Percentiles rank a stretch among this genome's conserved stretches.
Evolutionary conservation across 2,329 filamentous ascomycete genomes (phyloP).

Genomic region (Stagonosporopsis chrysanthemi): DNA sequence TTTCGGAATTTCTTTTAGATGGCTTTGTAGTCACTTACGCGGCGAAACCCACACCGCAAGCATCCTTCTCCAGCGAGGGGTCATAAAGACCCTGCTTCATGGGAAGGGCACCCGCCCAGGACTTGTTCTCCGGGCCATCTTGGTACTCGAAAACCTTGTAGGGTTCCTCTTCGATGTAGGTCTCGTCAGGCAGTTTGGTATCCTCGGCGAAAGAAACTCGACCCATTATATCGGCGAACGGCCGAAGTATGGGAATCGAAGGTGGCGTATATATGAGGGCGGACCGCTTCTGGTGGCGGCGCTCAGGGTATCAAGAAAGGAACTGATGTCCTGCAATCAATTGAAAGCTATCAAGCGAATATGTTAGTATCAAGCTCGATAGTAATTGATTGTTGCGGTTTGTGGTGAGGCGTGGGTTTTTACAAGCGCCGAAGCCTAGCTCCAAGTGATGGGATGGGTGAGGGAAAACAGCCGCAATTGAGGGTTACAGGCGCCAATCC

Average conservation of each 20-base stretch:
- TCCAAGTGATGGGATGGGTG: constrained; percentile 29
- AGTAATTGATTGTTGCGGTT: constrained; percentile 4
- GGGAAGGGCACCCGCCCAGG: constrained; percentile 93
- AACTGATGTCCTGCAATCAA: constrained; percentile 35
- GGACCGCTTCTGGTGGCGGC: constrained; percentile 33
- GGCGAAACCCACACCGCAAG: constrained; percentile 98
- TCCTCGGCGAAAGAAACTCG: constrained; percentile 61
- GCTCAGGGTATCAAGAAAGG: constrained; percentile 33
- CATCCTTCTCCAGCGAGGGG: constrained; percentile 96
- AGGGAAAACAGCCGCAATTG: constrained; percentile 16
- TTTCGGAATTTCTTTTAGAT: neutral
- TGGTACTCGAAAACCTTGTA: constrained; percentile 82
- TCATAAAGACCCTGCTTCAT: constrained; percentile 99
- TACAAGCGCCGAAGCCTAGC: constrained; percentile 24
- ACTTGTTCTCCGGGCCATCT: constrained; percentile 78
- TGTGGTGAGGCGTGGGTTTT: constrained; percentile 13
- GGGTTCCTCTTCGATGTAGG: constrained; percentile 65
- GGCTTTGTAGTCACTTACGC: constrained; percentile 68
- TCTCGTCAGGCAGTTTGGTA: constrained; percentile 56
- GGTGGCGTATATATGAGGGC: constrained; percentile 28
- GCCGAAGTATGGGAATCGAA: constrained; percentile 51
- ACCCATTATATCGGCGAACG: constrained; percentile 63
- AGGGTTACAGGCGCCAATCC: constrained; percentile 19
- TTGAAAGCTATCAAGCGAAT: constrained; percentile 20
- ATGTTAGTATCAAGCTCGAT: constrained; percentile 25